These are phyloP conservation scores for Trichoderma asperellum DNA, from an alignment of 2,329 filamentous ascomycete species.

Conservation along the genomic window DNA sequence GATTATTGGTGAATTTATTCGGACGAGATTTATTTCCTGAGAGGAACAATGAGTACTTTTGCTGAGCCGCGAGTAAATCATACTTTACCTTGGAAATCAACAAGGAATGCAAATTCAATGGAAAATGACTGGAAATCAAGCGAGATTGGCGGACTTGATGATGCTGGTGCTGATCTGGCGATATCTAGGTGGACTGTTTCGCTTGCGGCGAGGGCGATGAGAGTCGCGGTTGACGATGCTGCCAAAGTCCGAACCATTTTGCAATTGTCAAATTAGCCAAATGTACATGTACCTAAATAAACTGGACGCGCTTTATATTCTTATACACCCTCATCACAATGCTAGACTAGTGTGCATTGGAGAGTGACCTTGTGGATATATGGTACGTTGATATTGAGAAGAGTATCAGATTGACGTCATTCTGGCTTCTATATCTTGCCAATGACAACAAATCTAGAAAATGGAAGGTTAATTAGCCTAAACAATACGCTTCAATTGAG, in stretches of 20 bases:
- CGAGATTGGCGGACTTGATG: conserved; percentile 17
- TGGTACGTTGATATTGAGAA: not conserved
- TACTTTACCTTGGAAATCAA: conserved; percentile 15
- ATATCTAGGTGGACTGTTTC: conserved; percentile 5
- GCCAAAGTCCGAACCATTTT: conserved; percentile 2
- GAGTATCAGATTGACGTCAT: not conserved
- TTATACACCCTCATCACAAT: not conserved
- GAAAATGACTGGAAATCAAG: conserved; percentile 26
- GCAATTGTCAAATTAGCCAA: not conserved
- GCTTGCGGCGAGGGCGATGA: not conserved
- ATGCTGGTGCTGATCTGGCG: conserved; percentile 2
- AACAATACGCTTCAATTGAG: not conserved
- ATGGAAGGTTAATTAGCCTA: conserved; percentile 10
- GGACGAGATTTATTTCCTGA: conserved; percentile 23
- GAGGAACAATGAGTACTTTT: not conserved
- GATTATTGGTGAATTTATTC: conserved; percentile 23
- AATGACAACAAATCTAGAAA: not conserved
- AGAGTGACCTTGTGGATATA: not conserved
- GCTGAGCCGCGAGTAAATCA: not conserved
- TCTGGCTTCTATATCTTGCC: not conserved
- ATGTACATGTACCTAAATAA: not conserved
- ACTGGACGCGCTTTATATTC: not conserved
- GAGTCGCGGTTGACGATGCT: not conserved
- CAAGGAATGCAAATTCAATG: conserved; percentile 23
- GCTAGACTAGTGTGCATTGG: not conserved